Evolutionary conservation across 2,329 filamentous ascomycete genomes (phyloP).

Genomic region (Ploettnerulaceae sp.): DNA sequence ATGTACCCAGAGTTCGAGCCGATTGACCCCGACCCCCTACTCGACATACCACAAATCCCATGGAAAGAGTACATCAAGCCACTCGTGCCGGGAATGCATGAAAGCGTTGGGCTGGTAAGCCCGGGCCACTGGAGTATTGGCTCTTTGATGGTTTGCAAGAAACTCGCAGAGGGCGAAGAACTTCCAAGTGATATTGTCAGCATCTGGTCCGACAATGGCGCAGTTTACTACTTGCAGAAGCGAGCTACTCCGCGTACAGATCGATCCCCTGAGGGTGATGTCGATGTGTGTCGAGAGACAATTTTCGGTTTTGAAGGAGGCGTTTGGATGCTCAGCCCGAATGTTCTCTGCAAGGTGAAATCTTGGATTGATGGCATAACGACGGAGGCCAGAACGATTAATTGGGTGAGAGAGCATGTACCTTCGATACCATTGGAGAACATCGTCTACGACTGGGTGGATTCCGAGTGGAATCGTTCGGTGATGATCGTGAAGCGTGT

Average conservation of each 20-base stretch:
- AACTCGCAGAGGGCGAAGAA: not conserved
- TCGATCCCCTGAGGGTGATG: not conserved
- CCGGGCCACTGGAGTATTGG: constrained; percentile 9
- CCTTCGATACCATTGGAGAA: constrained; percentile 8
- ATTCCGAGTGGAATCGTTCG: constrained; percentile 2
- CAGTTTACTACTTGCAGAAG: constrained; percentile 7
- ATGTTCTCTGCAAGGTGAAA: constrained; percentile 10
- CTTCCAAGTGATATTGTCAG: constrained; percentile 8
- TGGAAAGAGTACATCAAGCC: not conserved
- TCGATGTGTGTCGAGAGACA: not conserved
- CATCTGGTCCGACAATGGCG: constrained; percentile 1
- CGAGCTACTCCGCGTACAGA: not conserved
- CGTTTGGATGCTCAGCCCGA: constrained; percentile 4
- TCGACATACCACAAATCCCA: not conserved
- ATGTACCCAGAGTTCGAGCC: too few relatives aligned
- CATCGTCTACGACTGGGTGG: constrained; percentile 9
- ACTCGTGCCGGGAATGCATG: not conserved
- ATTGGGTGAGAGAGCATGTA: constrained; percentile 7
- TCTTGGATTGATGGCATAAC: constrained; percentile 5
- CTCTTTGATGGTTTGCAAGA: constrained; percentile 11
- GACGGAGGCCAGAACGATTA: constrained; percentile 7
- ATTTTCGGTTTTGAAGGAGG: not conserved
- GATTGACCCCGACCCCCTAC: not conserved
- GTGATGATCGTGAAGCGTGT: constrained; percentile 8
- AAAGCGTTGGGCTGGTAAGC: not conserved